Percentiles rank a stretch among this genome's conserved stretches.
Conservation (phyloP, 306 rosid species). For the Dicorynia guianensis region DNA sequence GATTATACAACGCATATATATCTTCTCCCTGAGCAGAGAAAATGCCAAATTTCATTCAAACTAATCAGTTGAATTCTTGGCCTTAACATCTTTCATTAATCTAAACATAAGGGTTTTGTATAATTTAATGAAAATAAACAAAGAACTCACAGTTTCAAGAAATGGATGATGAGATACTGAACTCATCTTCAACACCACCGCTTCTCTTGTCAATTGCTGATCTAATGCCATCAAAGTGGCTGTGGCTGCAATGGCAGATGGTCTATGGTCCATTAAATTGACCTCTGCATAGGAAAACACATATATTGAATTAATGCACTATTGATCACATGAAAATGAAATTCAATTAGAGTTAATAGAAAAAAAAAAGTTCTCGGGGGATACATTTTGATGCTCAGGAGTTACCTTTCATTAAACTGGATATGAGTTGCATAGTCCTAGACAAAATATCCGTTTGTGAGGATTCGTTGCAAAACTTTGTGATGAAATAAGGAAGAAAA, state of each 20-base stretch:
- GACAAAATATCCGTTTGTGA: slow-evolving; percentile 45
- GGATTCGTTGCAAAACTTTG: slow-evolving; percentile 54
- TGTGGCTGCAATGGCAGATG: slow-evolving; percentile 81
- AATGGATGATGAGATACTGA: slow-evolving; percentile 53
- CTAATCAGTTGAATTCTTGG: slow-evolving; percentile 7
- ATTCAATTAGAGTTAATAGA: too few species aligned
- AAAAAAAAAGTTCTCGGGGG: too few species aligned
- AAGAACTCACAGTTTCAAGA: slow-evolving; percentile 63
- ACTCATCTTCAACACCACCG: slow-evolving; percentile 62
- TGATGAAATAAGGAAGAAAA: slow-evolving; percentile 69
- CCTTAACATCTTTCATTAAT: background rate
- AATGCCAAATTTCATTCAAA: background rate
- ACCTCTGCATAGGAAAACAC: slow-evolving; percentile 56
- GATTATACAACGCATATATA: slow-evolving; percentile 56
- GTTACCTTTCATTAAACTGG: slow-evolving; percentile 65
- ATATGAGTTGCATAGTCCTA: slow-evolving; percentile 53
- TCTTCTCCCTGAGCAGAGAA: slow-evolving; percentile 57
- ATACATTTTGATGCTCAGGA: background rate
- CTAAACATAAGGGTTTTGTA: slow-evolving; percentile 1
- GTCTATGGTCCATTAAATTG: slow-evolving; percentile 62
- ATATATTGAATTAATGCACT: slow-evolving; percentile 27
- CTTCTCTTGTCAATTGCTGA: slow-evolving; percentile 55
- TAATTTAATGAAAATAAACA: background rate
- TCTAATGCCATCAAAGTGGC: slow-evolving; percentile 70
- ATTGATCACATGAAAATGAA: too few species aligned